Evolutionary conservation across 371 early-diverging fungal species (phyloP), one percentile per base, ranked within the genome.

Genomic region (Mortierella sp.): DNA sequence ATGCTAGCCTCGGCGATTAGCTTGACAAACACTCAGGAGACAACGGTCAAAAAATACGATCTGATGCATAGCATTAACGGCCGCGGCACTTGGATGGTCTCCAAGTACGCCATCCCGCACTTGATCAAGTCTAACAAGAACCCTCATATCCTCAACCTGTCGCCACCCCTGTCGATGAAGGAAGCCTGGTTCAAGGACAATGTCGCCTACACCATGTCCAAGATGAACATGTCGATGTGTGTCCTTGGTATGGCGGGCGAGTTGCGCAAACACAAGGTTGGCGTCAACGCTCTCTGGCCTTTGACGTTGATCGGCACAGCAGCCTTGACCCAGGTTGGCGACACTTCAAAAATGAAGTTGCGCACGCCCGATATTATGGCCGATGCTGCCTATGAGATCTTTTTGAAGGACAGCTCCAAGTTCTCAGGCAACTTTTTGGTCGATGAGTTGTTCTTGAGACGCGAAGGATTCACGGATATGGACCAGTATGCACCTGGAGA

Each of bases 251-350:
- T 95, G 89, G 83, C 95, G 16, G 95, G 90, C 19, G 97, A 97
- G 88, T 89, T 96, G 42, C 81, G 88, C 14, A 70, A 82, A 42
- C 78, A 93, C 78, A 94, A 95, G 44, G 90, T 97, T 58, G 97
- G 94, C 0, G 96, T 94, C 65, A 97, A 97, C 63, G 93, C 95
- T 0, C 90, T 97, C 50, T 97, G 97, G 97, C 97, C 97, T 19
- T 73, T 90, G 76, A 96, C 96, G 1, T 88, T 92, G 77, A 94
- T 97, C 68, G 91, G 90, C 34, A 97, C 97, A 0, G 92, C 96
- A 0, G 97, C 96, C 26, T 80, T 96, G 65, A 89, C 91, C 55
- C 88, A 91, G 21, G 84, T 94, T 10, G 91, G 84, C 9, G 88
- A 83, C 58, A 80, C 78, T 4, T 38, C 45, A 48, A 70, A 58